phyloP scores from a whole-genome alignment of 768 basidiomycete species.

The Termitomyces sp. region DNA sequence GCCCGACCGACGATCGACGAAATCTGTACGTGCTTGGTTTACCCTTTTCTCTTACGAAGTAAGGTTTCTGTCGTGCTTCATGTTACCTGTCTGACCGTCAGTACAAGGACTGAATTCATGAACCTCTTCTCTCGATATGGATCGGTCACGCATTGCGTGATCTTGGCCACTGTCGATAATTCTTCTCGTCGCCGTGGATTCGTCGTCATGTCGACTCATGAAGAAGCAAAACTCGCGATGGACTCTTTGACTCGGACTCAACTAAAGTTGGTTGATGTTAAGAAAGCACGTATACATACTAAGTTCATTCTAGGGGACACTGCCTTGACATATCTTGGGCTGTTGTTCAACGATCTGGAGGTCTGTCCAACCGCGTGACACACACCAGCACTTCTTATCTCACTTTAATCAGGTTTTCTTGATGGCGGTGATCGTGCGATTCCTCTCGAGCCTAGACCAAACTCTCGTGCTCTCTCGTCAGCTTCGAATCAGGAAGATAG shows the following conservation, averaged over 20 bases:
- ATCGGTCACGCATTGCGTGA: constrained; percentile 70
- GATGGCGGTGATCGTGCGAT: constrained; percentile 78
- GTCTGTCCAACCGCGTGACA: constrained; percentile 26
- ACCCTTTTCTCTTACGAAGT: constrained; percentile 82
- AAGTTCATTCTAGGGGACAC: constrained; percentile 50
- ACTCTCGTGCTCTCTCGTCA: constrained; percentile 19
- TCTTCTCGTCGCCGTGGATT: constrained; percentile 82
- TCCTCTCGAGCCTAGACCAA: constrained; percentile 47
- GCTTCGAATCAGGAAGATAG: constrained; percentile 16
- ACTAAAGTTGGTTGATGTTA: constrained; percentile 48
- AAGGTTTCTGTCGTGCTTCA: constrained; percentile 15
- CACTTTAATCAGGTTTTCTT: constrained; percentile 53
- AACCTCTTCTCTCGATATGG: constrained; percentile 63
- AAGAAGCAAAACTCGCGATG: constrained; percentile 72
- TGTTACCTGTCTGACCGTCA: background rate
- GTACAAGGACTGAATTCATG: constrained; percentile 49
- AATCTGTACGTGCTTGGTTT: constrained; percentile 85
- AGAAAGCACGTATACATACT: background rate
- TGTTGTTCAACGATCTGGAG: constrained; percentile 83
- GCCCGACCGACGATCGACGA: constrained; percentile 51
- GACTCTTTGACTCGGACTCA: constrained; percentile 60
- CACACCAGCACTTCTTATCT: background rate
- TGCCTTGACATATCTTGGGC: constrained; percentile 83
- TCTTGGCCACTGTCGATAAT: constrained; percentile 80
- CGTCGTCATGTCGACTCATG: constrained; percentile 73